Evolutionary conservation across 495 filamentous ascomycete species (phyloP), one percentile per base, ranked within the genome.

Genomic region (Xylaria flabelliformis): DNA sequence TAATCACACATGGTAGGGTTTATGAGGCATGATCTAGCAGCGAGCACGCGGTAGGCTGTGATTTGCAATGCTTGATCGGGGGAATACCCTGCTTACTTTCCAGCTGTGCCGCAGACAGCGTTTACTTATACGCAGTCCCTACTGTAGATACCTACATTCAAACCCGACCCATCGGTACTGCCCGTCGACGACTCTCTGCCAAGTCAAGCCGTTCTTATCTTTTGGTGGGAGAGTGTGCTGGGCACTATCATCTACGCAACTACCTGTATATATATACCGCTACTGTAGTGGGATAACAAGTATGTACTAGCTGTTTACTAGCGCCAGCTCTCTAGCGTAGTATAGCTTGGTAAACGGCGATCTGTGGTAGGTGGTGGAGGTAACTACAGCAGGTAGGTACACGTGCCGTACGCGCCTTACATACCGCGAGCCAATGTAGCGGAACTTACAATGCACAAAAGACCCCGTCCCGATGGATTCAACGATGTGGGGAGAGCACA

Each of bases 381-480:
- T 64, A 36, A 36, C 34, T 36, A 64, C 62, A 48, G 39, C 13
- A n/a, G n/a, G n/a, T 21, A 19, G 62, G 17, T 61, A 61, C 58
- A 39, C 17, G 12, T 10, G 32, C 58, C 34, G 13, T 24, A n/a
- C 63, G 21, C 24, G 24, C 10, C 41, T 10, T 0, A 19, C 0
- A 19, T 32, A 53, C 32, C 1, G 64, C 26, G 19, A 39, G 19
- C 44, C 64, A 13, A 51, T 39, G 64, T 67, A 67, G 44, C 44
- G 64, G 32, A 48, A 69, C 66, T 26, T 69, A 41, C 10, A 41
- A 17, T n/a, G 24, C 34, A 50, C 36, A 39, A 39, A 8, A 62
- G 7, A 17, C 36, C 15, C 55, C 67, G 41, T 36, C 39, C 67
- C 41, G 56, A 62, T 62, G 67, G 67, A 62, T 69, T 69, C 67